phyloP scores from a whole-genome alignment of 768 basidiomycete species.

The Mrakia frigida region DNA sequence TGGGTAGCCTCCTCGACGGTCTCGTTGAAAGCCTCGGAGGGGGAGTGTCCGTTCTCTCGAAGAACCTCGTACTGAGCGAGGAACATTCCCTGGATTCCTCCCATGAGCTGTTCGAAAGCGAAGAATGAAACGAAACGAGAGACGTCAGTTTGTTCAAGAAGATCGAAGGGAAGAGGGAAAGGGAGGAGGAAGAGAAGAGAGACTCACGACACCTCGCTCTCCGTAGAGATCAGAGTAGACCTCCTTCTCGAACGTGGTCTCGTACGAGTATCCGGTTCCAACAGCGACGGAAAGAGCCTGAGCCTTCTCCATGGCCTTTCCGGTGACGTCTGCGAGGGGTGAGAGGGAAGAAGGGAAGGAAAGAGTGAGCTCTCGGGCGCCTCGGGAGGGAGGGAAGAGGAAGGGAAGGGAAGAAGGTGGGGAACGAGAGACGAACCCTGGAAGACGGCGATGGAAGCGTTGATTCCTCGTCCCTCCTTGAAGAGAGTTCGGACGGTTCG shows the following conservation, averaged over 20 bases:
- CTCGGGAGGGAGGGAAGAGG: not conserved
- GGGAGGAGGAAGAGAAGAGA: conserved; percentile 2
- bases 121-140: not conserved
- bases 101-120: conserved; percentile 70
- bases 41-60: conserved; percentile 90
- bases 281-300: conserved; percentile 88
- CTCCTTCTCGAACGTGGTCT: conserved; percentile 99
- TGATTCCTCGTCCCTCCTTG: conserved; percentile 99
- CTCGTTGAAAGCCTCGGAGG: conserved; percentile 99
- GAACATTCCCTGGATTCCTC: conserved; percentile 98
- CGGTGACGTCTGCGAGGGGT: conserved; percentile 97
- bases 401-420: too few species aligned
- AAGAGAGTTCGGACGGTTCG: conserved; percentile 98
- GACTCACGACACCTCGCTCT: conserved; percentile 95
- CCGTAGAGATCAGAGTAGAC: conserved; percentile 99
- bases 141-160: not conserved
- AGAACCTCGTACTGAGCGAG: conserved; percentile 97
- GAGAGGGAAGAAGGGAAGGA: conserved; percentile 64
- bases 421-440: conserved; percentile 18
- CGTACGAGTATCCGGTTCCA: conserved; percentile 96
- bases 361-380: conserved; percentile 33
- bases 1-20: conserved; percentile 99
- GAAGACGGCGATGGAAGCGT: conserved; percentile 44
- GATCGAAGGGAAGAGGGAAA: not conserved
- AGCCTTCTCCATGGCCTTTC: conserved; percentile 96